Base-by-base conservation (phyloP, 2,329 filamentous ascomycete genomes). In the Rhexocercosporidium sp. region DNA sequence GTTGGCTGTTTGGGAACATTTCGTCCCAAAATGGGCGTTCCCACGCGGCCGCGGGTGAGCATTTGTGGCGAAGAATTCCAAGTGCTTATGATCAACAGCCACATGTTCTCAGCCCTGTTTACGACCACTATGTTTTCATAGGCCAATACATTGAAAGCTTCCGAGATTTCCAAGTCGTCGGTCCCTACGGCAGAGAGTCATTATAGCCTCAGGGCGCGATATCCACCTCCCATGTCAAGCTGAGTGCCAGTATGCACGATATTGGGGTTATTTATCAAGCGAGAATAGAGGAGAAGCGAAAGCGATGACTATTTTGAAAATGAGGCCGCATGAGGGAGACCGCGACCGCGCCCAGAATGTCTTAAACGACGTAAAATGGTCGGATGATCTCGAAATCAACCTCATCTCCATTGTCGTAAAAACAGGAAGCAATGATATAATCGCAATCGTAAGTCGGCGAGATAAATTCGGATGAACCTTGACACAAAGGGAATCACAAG, bases 81-180 rank as follows among this genome's bases (percentile, higher is more conserved):
- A 69, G 66, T 64, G 64, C 66, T 66, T 59, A 66, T 59, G 16
- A 16, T 54, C 37, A 68, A 63, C 54, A 62, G 64, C 66, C 66
- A 69, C 66, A 64, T 25, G 14, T 25, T 20, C 25, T 66, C 66
- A 69, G 64, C 66, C 66, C 60, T 64, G 53, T 64, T 59, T 63
- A 66, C 66, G 66, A 69, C 22, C n/a, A n/a, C 59, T 53, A 27
- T 27, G 20, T 11, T n/a, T 14, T 18, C 22, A 62, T 57, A 57
- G 56, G 56, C 39, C 53, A 62, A 59, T 63, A 25, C 16, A 25
- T 47, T 18, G 53, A 25, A 57, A 57, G 54, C 53, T 34, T 22
- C 47, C 18, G 54, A 53, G 44, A 14, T 22, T 20, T 56, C 51
- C 14, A 49, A n/a, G 6, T 62, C 29, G 39, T 53, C 49, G 29